These are phyloP conservation scores for Aspergillus intermedius DNA, from an alignment of 2,329 filamentous ascomycete species.

Conservation along the genomic window DNA sequence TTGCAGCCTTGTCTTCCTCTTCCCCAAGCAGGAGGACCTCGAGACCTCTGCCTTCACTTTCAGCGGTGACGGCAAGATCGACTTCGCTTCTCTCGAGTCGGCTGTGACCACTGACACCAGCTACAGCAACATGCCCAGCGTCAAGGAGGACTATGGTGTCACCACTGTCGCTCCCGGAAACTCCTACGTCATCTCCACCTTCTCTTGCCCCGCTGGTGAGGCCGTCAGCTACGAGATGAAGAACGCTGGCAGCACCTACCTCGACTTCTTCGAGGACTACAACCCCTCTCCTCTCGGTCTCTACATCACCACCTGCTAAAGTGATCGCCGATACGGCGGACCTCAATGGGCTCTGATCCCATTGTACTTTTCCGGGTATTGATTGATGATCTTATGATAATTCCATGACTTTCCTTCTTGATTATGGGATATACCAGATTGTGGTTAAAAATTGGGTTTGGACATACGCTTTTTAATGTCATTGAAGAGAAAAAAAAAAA, in stretches of 20 bases:
- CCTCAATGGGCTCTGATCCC: slow-evolving; percentile 11
- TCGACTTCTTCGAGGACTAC: slow-evolving; percentile 61
- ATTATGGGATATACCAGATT: background rate
- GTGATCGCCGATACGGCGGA: background rate
- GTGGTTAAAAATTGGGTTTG: background rate
- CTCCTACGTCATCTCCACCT: slow-evolving; percentile 48
- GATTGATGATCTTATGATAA: background rate
- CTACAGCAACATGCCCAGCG: slow-evolving; percentile 47
- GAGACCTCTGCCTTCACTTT: slow-evolving; percentile 54
- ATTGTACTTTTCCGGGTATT: background rate
- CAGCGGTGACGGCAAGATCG: slow-evolving; percentile 48
- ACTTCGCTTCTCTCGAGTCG: slow-evolving; percentile 46
- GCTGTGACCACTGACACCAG: slow-evolving; percentile 47
- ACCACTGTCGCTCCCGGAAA: slow-evolving; percentile 48
- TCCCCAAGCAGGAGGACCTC: slow-evolving; percentile 53
- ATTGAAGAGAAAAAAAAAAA: background rate
- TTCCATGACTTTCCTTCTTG: slow-evolving; percentile 3
- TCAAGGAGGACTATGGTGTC: slow-evolving; percentile 39
- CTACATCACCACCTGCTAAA: slow-evolving; percentile 38
- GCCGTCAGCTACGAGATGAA: slow-evolving; percentile 49
- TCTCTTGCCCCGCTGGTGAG: slow-evolving; percentile 50
- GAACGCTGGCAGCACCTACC: slow-evolving; percentile 43
- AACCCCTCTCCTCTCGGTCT: slow-evolving; percentile 46
- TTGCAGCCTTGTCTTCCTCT: slow-evolving; percentile 60
- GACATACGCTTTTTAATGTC: background rate